A percentile compares a stretch with the other conserved stretches of the same genome.
Conservation (phyloP, 2,329 filamentous ascomycete genomes). For the Thyridium curvatum region DNA sequence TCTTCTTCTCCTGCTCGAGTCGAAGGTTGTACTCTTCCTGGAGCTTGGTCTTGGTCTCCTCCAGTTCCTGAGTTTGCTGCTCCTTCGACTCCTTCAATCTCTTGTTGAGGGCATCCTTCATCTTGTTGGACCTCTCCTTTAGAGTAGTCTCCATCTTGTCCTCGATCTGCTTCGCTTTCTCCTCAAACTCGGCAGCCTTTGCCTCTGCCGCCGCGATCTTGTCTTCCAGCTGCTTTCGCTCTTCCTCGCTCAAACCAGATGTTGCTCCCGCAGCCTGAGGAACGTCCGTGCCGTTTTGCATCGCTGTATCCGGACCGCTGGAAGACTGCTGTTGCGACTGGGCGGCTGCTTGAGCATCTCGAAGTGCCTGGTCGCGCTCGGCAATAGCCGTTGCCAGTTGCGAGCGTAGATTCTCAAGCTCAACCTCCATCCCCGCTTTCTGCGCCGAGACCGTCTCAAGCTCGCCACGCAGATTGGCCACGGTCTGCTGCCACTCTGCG, state of each 20-base stretch:
- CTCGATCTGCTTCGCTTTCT: slow-evolving; percentile 59
- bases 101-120: slow-evolving; percentile 62
- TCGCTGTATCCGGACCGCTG: slow-evolving; percentile 17
- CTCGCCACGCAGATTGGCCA: slow-evolving; percentile 48
- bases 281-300: slow-evolving; percentile 18
- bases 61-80: slow-evolving; percentile 42
- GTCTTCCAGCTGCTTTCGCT: slow-evolving; percentile 55
- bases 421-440: slow-evolving; percentile 61
- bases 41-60: slow-evolving; percentile 46
- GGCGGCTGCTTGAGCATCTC: slow-evolving; percentile 23
- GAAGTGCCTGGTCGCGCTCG: slow-evolving; percentile 58
- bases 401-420: slow-evolving; percentile 44
- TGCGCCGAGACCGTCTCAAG: slow-evolving; percentile 61
- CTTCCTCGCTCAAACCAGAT: slow-evolving; percentile 43
- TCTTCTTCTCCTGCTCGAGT: slow-evolving; percentile 57
- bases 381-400: slow-evolving; percentile 58
- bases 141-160: slow-evolving; percentile 53
- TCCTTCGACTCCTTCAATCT: slow-evolving; percentile 63
- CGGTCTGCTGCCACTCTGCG: slow-evolving; percentile 32
- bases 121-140: slow-evolving; percentile 60
- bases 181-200: slow-evolving; percentile 57
- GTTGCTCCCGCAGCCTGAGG: slow-evolving; percentile 13
- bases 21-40: slow-evolving; percentile 38
- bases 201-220: slow-evolving; percentile 55
- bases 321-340: slow-evolving; percentile 12